Evolutionary conservation across 1,284 basidiomycete genomes (phyloP).

Genomic region (Tilletia walkeri): DNA sequence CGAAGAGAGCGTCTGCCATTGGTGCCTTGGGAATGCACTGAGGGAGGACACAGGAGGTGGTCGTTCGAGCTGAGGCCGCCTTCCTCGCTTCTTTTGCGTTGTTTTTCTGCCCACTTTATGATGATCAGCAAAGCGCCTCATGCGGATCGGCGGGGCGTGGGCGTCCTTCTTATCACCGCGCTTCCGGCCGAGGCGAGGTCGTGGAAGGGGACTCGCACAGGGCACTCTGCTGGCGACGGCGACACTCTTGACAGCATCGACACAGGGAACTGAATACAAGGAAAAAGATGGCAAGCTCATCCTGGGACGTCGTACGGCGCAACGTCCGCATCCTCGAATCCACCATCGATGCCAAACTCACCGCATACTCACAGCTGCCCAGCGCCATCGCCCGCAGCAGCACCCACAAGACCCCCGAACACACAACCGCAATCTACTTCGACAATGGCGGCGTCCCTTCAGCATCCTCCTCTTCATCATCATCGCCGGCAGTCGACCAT

Average conservation of each 20-base stretch:
- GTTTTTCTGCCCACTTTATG: too few relatives aligned
- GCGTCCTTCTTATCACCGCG: too few relatives aligned
- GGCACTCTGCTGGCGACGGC: too few relatives aligned
- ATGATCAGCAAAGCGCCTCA: too few relatives aligned
- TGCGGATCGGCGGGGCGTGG: too few relatives aligned
- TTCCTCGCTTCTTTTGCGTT: too few relatives aligned
- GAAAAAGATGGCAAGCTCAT: conserved; percentile 22
- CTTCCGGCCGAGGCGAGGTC: too few relatives aligned
- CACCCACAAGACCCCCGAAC: not conserved
- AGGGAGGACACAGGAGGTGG: too few relatives aligned
- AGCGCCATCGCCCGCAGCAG: conserved; percentile 65
- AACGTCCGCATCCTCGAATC: conserved; percentile 88
- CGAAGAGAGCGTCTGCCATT: not conserved
- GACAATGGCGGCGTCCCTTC: conserved; percentile 23
- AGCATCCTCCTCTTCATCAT: conserved; percentile 21
- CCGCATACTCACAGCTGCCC: conserved; percentile 80
- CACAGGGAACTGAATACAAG: not conserved
- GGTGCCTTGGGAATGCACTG: too few relatives aligned
- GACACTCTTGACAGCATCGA: too few relatives aligned
- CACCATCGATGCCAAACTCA: conserved; percentile 83
- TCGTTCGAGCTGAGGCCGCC: too few relatives aligned
- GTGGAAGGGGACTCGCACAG: too few relatives aligned
- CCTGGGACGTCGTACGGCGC: conserved; percentile 65
- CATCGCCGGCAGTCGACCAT: conserved; percentile 29
- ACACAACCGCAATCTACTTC: not conserved